Base-by-base conservation (phyloP, 2,329 filamentous ascomycete genomes). In the Neoascochyta sp. region DNA sequence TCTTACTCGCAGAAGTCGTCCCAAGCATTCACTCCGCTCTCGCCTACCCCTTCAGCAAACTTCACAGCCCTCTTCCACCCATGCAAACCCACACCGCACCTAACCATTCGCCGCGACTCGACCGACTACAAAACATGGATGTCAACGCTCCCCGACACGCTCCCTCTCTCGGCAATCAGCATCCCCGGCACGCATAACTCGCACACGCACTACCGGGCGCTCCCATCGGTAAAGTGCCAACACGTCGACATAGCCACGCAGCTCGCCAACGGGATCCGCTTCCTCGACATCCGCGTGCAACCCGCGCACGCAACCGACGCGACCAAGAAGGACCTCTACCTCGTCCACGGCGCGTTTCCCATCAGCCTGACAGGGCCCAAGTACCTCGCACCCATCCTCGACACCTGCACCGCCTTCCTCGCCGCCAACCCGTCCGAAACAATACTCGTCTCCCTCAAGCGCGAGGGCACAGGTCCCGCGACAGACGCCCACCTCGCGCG, bases 111-210 rank as follows among this genome's bases (percentile, higher is more conserved):
- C 22, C 47, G 53, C 19, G 44, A 51, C 15, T 14, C 37, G 1
- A 22, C 21, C 9, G 34, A 74, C 22, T 69, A 96, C 39, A 80
- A 82, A 64, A 86, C 80, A 40, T 87, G 92, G 92, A 96, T 96
- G 89, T 65, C 71, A 34, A 73, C 80, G 39, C 72, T 96, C 22
- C 70, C 74, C 38, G 77, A 89, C 52, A 73, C 79, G 12, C 82
- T 78, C 29, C 80, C 86, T 2, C 70, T 96, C 4, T 84, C 86
- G 1, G 75, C 82, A 3, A 77, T 98, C 27, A 92, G 84, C 27
- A 92, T 96, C 41, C 92, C 92, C 0, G 92, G 92, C 43, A 95
- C 92, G 0, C 92, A 98, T 70, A 96, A 98, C 67, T 86, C 85
- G 11, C 86, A 92, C 5, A 93, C 89, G 7, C 83, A 78, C 66